Conservation (phyloP, 2,329 filamentous ascomycete genomes). For the Pseudogymnoascus sp. region DNA sequence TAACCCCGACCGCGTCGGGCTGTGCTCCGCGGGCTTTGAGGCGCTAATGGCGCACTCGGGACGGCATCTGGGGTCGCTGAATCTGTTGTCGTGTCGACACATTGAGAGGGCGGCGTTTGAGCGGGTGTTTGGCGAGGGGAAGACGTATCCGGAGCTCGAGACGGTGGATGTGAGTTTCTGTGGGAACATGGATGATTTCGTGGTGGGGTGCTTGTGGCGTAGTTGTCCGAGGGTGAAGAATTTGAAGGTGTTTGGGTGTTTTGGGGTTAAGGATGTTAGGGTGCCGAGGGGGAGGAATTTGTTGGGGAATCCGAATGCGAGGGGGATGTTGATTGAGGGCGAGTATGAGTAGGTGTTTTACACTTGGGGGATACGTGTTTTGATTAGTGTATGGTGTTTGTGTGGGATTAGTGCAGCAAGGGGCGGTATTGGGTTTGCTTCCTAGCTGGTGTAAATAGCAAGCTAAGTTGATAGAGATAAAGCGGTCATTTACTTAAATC, state of each 20-base stretch:
- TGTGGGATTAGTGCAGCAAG: not conserved
- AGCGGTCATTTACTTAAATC: not conserved
- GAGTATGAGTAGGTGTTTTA: slow-evolving; percentile 8
- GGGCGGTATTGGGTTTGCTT: not conserved
- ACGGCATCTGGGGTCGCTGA: slow-evolving; percentile 54
- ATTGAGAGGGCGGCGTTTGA: slow-evolving; percentile 68
- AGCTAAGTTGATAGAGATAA: not conserved
- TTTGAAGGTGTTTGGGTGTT: slow-evolving; percentile 58
- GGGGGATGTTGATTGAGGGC: slow-evolving; percentile 54
- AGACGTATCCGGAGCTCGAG: slow-evolving; percentile 58
- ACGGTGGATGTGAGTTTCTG: slow-evolving; percentile 75
- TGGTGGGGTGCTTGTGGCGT: slow-evolving; percentile 57
- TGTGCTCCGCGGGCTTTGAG: slow-evolving; percentile 68
- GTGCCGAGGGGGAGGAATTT: slow-evolving; percentile 50
- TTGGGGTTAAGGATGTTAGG: slow-evolving; percentile 49
- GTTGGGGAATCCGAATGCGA: slow-evolving; percentile 51
- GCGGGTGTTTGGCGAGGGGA: slow-evolving; percentile 51
- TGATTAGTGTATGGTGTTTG: not conserved
- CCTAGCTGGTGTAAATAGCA: not conserved
- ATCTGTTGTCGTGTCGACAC: slow-evolving; percentile 79
- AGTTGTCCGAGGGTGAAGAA: slow-evolving; percentile 54
- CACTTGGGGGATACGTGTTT: not conserved
- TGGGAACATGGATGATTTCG: slow-evolving; percentile 56
- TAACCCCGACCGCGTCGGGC: slow-evolving; percentile 59
- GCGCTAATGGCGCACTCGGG: slow-evolving; percentile 83